Conservation (phyloP, 768 basidiomycete genomes). For the Boletus rufocinnamomeus region DNA sequence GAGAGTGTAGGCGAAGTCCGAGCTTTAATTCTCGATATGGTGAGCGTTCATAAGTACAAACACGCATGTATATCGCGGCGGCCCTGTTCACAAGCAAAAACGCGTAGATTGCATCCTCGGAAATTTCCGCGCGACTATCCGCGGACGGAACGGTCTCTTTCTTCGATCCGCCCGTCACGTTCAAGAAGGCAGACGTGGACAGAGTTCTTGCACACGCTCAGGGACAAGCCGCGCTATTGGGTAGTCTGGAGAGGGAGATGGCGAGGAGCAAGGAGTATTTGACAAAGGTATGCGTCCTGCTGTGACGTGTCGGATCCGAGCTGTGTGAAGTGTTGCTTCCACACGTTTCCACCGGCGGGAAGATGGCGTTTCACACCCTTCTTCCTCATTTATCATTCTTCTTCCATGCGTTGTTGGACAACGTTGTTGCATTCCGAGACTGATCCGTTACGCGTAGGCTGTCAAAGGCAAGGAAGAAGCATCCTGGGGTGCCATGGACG, state of each 20-base stretch:
- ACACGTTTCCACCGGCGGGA: not conserved
- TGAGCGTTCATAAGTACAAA: constrained; percentile 31
- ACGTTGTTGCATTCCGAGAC: not conserved
- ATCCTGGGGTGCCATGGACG: constrained; percentile 30
- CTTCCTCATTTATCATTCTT: not conserved
- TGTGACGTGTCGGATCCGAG: not conserved
- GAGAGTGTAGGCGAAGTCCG: constrained; percentile 56
- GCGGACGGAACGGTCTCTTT: constrained; percentile 74
- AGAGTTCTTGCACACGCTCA: constrained; percentile 55
- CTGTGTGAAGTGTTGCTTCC: not conserved
- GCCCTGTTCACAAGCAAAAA: constrained; percentile 6
- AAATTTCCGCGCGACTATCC: constrained; percentile 70
- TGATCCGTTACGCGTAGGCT: constrained; percentile 21
- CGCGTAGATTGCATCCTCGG: constrained; percentile 64
- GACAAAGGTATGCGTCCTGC: constrained; percentile 53
- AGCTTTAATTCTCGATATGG: constrained; percentile 71
- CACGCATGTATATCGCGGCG: not conserved
- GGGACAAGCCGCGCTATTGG: constrained; percentile 37
- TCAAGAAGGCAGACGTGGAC: constrained; percentile 65
- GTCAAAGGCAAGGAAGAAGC: constrained; percentile 33
- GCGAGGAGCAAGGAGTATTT: constrained; percentile 72
- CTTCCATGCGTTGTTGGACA: not conserved
- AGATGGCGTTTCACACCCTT: not conserved
- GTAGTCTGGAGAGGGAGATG: constrained; percentile 36
- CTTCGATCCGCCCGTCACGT: constrained; percentile 59